Base-by-base conservation (phyloP, 352 stramenopile species). In the Globisporangium echinulatum region DNA sequence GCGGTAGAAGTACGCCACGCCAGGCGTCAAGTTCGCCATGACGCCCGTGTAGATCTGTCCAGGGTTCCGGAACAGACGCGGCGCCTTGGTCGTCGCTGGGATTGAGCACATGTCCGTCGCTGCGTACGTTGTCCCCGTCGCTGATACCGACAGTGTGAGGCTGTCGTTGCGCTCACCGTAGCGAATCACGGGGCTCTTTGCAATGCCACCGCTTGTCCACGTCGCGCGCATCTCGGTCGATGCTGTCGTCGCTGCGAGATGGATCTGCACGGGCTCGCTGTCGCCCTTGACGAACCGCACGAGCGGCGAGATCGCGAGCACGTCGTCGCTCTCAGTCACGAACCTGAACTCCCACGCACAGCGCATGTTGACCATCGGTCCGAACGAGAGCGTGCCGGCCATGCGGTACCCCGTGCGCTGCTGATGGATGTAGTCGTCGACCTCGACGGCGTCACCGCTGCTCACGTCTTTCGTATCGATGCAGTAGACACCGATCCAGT, bases 141-240 rank as follows among this genome's bases (percentile, higher is more conserved):
- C 61, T 19, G 11, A 15, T 38, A 33, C 67, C 19, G 17, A 51
- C 7, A 52, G 52, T 15, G 46, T 61, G 52, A 72, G 52, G 6
- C 63, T 71, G 0, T 67, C 48, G 10, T 49, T 54, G 9, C 67
- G 39, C 50, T 68, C 58, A 17, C 73, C 71, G 48, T 76, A 85
- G 25, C 59, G 59, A 50, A 88, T 66, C 33, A 75, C 56, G 5
- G 75, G 73, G 2, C 56, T 62, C 14, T 25, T 52, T 3, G 58
- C 49, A 15, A 78, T 60, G 43, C 67, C 59, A 40, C 57, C 74
- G 59, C 75, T 85, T 5, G 76, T 75, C 78, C 78, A 88, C 52
- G 71, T 78, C 54, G 82, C 74, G 33, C 73, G 63, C 70, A 88
- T 85, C 55, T 85, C 67, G 7, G 59, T 63, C 0, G 39, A 4